phyloP scores from a whole-genome alignment of 1,139 yeast species.

The Blastobotrys proliferans region DNA sequence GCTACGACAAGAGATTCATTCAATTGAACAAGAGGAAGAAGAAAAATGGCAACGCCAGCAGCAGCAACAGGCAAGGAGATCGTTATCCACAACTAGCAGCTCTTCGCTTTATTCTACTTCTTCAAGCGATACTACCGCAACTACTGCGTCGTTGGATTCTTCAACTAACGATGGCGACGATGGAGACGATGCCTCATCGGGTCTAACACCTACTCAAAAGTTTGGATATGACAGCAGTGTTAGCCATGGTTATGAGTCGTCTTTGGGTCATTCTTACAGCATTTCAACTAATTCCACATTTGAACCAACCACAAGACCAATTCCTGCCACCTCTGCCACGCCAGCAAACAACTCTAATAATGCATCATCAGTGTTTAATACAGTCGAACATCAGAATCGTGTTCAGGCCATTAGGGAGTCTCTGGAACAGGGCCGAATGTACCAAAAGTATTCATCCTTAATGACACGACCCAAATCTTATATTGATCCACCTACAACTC shows the following conservation, averaged over 20 bases:
- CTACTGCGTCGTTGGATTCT: conserved; percentile 8
- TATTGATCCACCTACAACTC: not conserved
- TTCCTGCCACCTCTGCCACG: not conserved
- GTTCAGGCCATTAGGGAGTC: conserved; percentile 18
- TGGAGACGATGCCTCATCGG: not conserved
- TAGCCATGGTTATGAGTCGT: conserved; percentile 9
- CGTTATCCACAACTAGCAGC: not conserved
- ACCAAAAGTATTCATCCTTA: conserved; percentile 18
- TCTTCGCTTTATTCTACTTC: conserved; percentile 11
- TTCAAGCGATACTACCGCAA: conserved; percentile 10
- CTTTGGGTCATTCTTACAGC: conserved; percentile 1
- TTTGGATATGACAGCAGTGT: not conserved
- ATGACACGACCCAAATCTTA: conserved; percentile 3
- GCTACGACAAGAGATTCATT: conserved; percentile 30
- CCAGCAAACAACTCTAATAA: too few species aligned
- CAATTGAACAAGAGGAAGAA: conserved; percentile 26
- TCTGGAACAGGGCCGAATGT: conserved; percentile 17
- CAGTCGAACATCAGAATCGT: conserved; percentile 8
- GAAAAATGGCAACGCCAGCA: conserved; percentile 19
- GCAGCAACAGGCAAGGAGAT: conserved; percentile 1
- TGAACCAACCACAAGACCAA: not conserved
- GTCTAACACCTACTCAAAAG: not conserved
- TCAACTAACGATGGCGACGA: not conserved
- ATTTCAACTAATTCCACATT: not conserved
- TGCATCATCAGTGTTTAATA: not conserved